Evolutionary conservation across 768 basidiomycete species (phyloP).

Genomic region (Kwoniella bestiolae): DNA sequence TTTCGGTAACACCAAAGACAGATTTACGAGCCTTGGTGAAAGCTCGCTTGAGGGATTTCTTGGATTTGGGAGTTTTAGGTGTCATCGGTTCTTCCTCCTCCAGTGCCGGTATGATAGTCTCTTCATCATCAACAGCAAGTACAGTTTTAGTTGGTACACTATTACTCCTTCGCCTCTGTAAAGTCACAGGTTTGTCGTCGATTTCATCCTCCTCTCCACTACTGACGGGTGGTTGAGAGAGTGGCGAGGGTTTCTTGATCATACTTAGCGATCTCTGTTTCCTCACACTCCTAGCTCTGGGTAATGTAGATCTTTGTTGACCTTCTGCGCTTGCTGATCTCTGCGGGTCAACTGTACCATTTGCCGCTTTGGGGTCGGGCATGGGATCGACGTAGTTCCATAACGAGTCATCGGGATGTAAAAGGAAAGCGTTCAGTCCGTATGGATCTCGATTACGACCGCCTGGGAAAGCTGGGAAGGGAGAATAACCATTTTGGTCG

Average conservation of each 20-base stretch:
- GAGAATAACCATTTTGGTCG: constrained; percentile 42
- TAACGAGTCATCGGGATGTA: constrained; percentile 45
- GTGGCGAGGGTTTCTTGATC: constrained; percentile 29
- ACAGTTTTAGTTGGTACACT: constrained; percentile 11
- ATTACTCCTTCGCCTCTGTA: constrained; percentile 14
- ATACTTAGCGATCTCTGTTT: constrained; percentile 27
- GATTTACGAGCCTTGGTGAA: constrained; percentile 21
- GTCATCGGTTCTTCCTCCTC: background rate
- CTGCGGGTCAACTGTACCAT: background rate
- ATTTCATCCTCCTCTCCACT: constrained; percentile 2
- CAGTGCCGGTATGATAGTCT: constrained; percentile 9
- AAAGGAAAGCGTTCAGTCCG: constrained; percentile 46
- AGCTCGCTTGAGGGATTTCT: constrained; percentile 20
- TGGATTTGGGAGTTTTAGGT: constrained; percentile 20
- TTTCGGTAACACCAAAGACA: constrained; percentile 7
- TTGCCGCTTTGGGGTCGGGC: constrained; percentile 12
- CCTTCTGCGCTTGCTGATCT: background rate
- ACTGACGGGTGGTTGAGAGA: constrained; percentile 26
- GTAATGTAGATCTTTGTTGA: constrained; percentile 9
- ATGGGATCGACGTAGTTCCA: constrained; percentile 40
- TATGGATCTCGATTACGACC: constrained; percentile 38
- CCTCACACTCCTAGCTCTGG: background rate
- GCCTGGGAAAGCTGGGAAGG: constrained; percentile 45
- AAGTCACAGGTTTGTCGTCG: background rate
- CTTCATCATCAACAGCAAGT: constrained; percentile 16